A percentile compares a stretch with the other conserved stretches of the same genome.
These are phyloP conservation scores for Ophiostoma angusticollis DNA, from an alignment of 2,329 filamentous ascomycete species.

Conservation along the genomic window DNA sequence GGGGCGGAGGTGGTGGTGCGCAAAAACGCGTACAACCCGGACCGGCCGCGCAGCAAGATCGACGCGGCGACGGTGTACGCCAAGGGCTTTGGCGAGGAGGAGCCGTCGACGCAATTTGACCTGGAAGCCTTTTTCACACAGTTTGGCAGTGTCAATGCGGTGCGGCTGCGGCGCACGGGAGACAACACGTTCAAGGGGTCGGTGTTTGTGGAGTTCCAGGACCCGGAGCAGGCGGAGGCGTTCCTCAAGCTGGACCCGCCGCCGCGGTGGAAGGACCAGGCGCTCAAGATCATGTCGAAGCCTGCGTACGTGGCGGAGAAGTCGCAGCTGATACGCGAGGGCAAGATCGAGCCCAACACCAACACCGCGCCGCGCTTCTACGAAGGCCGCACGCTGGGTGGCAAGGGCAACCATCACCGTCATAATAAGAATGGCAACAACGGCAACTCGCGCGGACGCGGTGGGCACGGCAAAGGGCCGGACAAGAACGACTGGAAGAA, in stretches of 20 bases:
- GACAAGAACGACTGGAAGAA: slow-evolving; percentile 51
- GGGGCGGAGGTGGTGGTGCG: slow-evolving; percentile 61
- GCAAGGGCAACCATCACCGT: too few species aligned
- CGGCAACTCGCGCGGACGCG: slow-evolving; percentile 24
- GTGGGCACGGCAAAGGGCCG: slow-evolving; percentile 23
- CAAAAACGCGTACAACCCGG: slow-evolving; percentile 55
- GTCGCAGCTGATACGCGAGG: slow-evolving; percentile 55
- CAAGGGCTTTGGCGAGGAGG: slow-evolving; percentile 85
- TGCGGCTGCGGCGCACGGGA: slow-evolving; percentile 71
- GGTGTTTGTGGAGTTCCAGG: slow-evolving; percentile 85
- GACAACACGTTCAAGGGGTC: slow-evolving; percentile 83
- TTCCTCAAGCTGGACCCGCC: slow-evolving; percentile 71
- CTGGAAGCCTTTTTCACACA: slow-evolving; percentile 83
- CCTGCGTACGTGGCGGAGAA: slow-evolving; percentile 74
- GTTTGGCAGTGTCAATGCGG: slow-evolving; percentile 59
- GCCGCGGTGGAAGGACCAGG: slow-evolving; percentile 71
- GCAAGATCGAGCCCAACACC: slow-evolving; percentile 50
- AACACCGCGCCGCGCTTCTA: slow-evolving; percentile 31
- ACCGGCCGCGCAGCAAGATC: slow-evolving; percentile 46
- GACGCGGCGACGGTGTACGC: slow-evolving; percentile 73
- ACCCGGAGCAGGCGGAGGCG: slow-evolving; percentile 62
- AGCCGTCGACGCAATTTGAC: slow-evolving; percentile 77
- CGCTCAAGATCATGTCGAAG: slow-evolving; percentile 78
- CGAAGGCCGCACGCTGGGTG: slow-evolving; percentile 30
- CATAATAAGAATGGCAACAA: too few species aligned